phyloP scores from a whole-genome alignment of 208 protist genomes.

The Wallacemonas sp. region DNA sequence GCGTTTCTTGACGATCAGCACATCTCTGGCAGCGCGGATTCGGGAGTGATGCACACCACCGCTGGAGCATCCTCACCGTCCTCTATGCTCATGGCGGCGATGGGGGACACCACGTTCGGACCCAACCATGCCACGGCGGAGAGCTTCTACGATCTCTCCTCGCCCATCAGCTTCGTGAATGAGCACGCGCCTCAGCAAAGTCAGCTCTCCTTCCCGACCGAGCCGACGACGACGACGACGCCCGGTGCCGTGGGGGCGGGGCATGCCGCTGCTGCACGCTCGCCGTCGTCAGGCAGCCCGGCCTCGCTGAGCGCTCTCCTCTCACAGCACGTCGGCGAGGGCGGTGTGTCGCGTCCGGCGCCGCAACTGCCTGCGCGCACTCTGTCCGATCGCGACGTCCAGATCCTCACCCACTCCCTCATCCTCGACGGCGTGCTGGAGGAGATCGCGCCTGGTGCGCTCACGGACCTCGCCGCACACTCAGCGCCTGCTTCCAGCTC shows the following conservation, averaged over 20 bases:
- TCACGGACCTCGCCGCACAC: constrained; percentile 5
- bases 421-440: constrained; percentile 78
- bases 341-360: neutral
- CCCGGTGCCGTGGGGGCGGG: too few relatives aligned
- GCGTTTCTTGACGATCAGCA: constrained; percentile 44
- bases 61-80: too few relatives aligned
- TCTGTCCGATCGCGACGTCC: constrained; percentile 46
- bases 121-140: too few relatives aligned
- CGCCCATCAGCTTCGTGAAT: constrained; percentile 11
- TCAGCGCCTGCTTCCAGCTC: neutral
- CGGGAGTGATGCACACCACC: too few relatives aligned
- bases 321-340: constrained; percentile 3
- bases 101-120: too few relatives aligned
- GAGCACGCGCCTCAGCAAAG: constrained; percentile 4
- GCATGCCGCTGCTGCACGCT: too few relatives aligned
- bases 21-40: too few relatives aligned
- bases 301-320: neutral
- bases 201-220: constrained; percentile 4
- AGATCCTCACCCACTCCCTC: constrained; percentile 63
- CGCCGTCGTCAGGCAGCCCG: neutral
- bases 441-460: constrained; percentile 21
- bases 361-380: constrained; percentile 10
- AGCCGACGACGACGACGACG: too few relatives aligned
- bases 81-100: too few relatives aligned
- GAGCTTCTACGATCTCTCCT: constrained; percentile 13